Percentiles rank a stretch among this genome's conserved stretches.
Evolutionary conservation across 352 stramenopile genomes (phyloP).

Genomic region (Elongisporangium anandrum): DNA sequence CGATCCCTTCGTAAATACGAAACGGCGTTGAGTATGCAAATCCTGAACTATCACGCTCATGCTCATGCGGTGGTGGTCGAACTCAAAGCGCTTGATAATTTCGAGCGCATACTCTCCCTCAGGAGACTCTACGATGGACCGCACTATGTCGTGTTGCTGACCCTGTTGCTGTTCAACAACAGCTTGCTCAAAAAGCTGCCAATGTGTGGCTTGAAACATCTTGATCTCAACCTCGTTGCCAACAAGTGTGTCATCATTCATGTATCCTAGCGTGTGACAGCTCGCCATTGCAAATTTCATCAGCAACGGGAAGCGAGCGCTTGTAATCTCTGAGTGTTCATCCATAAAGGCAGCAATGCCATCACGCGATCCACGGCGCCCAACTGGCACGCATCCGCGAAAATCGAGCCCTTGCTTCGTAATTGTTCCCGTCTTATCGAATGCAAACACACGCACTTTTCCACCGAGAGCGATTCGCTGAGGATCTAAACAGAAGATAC

Average conservation of each 20-base stretch:
- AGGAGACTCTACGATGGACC: slow-evolving; percentile 14
- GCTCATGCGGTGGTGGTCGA: slow-evolving; percentile 79
- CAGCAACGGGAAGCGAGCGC: slow-evolving; percentile 1
- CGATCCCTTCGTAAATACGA: slow-evolving; percentile 78
- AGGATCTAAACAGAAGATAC: slow-evolving; percentile 66
- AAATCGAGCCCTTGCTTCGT: slow-evolving; percentile 83
- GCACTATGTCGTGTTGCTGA: background rate
- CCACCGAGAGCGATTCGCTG: slow-evolving; percentile 71
- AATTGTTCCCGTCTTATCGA: slow-evolving; percentile 87
- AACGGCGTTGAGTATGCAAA: slow-evolving; percentile 20
- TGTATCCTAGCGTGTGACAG: slow-evolving; percentile 60
- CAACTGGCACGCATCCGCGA: slow-evolving; percentile 14
- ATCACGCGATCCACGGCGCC: background rate
- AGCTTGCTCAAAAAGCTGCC: slow-evolving; percentile 26
- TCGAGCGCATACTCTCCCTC: slow-evolving; percentile 24
- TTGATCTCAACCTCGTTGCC: slow-evolving; percentile 76
- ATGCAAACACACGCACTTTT: slow-evolving; percentile 81
- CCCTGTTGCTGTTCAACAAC: slow-evolving; percentile 14
- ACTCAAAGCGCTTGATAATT: slow-evolving; percentile 82
- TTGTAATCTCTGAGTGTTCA: slow-evolving; percentile 11
- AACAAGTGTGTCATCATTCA: slow-evolving; percentile 39
- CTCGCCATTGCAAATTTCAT: slow-evolving; percentile 39
- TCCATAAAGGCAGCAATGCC: slow-evolving; percentile 3
- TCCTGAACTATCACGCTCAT: slow-evolving; percentile 77
- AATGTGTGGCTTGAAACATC: slow-evolving; percentile 63